These are phyloP conservation scores for Corymbia calophylla DNA, from an alignment of 441 rosid species.

Conservation along the genomic window DNA sequence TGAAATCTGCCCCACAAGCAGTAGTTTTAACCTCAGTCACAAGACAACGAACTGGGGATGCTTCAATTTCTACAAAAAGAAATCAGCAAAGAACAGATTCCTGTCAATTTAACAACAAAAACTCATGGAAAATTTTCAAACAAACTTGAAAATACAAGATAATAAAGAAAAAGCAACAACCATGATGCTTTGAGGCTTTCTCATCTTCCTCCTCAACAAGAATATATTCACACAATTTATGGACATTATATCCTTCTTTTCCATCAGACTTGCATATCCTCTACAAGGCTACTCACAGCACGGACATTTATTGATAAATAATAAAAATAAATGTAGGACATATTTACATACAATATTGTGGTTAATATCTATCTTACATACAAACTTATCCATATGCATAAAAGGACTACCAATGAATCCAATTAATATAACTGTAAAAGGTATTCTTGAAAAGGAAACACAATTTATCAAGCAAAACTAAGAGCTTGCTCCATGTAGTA, in stretches of 20 bases:
- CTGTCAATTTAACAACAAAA: background rate
- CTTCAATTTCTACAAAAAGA: conserved; percentile 48
- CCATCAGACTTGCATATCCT: background rate
- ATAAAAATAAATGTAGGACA: background rate
- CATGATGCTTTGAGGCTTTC: background rate
- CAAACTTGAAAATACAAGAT: background rate
- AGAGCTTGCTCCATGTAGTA: background rate
- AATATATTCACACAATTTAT: background rate
- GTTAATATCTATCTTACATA: background rate
- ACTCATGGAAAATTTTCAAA: background rate
- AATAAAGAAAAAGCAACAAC: background rate
- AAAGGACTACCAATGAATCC: background rate
- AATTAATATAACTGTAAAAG: background rate
- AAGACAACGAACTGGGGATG: conserved; percentile 70
- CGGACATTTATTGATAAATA: background rate
- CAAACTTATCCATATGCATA: background rate
- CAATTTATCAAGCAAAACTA: background rate
- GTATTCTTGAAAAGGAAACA: background rate
- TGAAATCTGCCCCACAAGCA: conserved; percentile 94
- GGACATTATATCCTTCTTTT: background rate
- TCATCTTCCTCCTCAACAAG: background rate
- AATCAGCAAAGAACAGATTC: background rate
- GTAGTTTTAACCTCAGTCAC: conserved; percentile 62
- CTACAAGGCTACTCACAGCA: background rate
- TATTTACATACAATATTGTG: background rate